Conservation (phyloP, 129 eudicot species). For the Flaveria bidentis region DNA sequence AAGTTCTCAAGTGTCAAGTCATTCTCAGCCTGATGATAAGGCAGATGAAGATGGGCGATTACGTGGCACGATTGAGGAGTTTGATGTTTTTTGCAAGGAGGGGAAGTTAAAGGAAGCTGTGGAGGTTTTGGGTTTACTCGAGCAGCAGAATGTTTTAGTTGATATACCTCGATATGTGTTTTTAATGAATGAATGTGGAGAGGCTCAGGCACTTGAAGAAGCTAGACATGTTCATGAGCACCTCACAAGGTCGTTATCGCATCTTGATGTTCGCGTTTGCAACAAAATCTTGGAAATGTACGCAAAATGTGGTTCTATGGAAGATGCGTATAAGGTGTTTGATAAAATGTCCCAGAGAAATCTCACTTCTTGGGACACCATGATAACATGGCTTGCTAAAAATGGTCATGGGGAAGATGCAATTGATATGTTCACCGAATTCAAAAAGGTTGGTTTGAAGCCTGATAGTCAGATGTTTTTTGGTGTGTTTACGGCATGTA, state of each 20-base stretch:
- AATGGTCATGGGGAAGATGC: constrained; percentile 22
- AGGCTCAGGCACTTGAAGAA: constrained; percentile 8
- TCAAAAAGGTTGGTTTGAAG: constrained; percentile 18
- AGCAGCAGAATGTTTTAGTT: neutral
- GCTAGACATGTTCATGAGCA: constrained; percentile 14
- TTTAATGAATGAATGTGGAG: constrained; percentile 10
- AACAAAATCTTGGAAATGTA: constrained; percentile 18
- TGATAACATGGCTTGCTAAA: constrained; percentile 17
- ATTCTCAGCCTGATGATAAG: neutral
- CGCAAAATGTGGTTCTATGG: constrained; percentile 11
- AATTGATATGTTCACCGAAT: constrained; percentile 5
- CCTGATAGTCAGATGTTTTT: constrained; percentile 19
- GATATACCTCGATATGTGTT: constrained; percentile 2
- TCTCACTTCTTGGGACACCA: constrained; percentile 15
- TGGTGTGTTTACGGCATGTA: constrained; percentile 15
- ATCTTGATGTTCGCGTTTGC: constrained; percentile 6
- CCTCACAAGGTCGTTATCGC: neutral
- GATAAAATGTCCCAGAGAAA: constrained; percentile 8
- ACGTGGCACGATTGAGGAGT: constrained; percentile 14
- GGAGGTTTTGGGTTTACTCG: constrained; percentile 12
- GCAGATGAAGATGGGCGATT: constrained; percentile 10
- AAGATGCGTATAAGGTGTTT: constrained; percentile 18
- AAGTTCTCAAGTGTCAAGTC: too few species aligned
- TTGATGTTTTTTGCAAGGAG: constrained; percentile 7
- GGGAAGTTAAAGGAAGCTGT: constrained; percentile 15